These are phyloP conservation scores for Graphium sp. DNA, from an alignment of 2,329 filamentous ascomycete genomes.

Conservation along the genomic window DNA sequence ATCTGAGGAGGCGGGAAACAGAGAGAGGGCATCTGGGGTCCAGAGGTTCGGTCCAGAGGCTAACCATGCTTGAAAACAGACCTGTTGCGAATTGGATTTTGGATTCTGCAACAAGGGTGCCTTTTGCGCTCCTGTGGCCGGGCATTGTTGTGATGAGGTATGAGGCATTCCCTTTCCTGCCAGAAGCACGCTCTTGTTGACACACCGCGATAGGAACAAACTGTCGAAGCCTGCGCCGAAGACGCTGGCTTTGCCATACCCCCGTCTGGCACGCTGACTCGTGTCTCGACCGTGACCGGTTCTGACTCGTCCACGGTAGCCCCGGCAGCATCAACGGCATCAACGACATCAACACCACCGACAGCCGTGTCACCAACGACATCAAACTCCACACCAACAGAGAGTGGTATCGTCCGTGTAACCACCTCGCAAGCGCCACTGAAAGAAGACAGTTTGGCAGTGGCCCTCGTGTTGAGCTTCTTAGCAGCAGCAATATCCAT, in stretches of 20 bases:
- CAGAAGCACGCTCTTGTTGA: neutral
- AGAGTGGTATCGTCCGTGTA: too few species aligned
- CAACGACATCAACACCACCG: neutral
- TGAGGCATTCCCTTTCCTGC: neutral
- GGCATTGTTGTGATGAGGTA: slow-evolving; percentile 3
- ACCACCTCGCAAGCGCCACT: too few species aligned
- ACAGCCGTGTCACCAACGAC: neutral
- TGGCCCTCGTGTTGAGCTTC: too few species aligned
- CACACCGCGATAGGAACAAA: neutral
- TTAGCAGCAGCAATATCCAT: too few species aligned
- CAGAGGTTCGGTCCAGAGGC: neutral
- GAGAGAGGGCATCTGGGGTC: neutral
- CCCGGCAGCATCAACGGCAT: neutral
- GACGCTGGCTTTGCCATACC: slow-evolving; percentile 1
- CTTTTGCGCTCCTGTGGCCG: slow-evolving; percentile 2
- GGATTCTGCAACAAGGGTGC: slow-evolving; percentile 1
- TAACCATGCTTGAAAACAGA: too few species aligned
- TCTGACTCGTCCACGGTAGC: too few species aligned
- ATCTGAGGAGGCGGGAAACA: neutral
- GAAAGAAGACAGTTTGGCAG: too few species aligned
- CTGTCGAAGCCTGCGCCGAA: slow-evolving; percentile 1
- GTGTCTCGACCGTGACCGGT: too few species aligned
- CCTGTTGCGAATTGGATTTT: slow-evolving; percentile 2
- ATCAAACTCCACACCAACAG: neutral
- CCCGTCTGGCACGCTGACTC: neutral